Percentiles rank a stretch among this genome's conserved stretches.
These are phyloP conservation scores for Colletotrichum acutatum DNA, from an alignment of 2,329 filamentous ascomycete genomes.

Conservation along the genomic window DNA sequence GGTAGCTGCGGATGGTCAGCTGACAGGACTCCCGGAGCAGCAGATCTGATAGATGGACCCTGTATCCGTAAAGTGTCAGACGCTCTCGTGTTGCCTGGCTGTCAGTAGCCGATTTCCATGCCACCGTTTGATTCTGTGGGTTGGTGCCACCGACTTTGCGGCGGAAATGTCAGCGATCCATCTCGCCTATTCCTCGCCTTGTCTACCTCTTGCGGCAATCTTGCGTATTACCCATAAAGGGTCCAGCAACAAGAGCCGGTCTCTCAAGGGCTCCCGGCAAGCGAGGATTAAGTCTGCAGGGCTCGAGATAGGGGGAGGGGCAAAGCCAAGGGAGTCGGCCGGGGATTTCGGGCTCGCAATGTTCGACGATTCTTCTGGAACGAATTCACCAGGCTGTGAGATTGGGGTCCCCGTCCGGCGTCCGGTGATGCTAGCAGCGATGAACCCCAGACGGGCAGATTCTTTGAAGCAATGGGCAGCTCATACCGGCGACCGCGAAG, in stretches of 20 bases:
- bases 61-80: constrained; percentile 12
- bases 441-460: constrained; percentile 18
- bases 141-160: constrained; percentile 13
- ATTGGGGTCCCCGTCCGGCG: constrained; percentile 8
- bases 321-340: constrained; percentile 14
- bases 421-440: constrained; percentile 21
- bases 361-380: constrained; percentile 35
- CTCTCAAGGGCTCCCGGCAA: constrained; percentile 26
- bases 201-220: constrained; percentile 31
- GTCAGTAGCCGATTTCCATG: constrained; percentile 13
- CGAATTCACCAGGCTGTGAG: constrained; percentile 4
- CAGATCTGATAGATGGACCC: constrained; percentile 3
- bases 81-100: constrained; percentile 8
- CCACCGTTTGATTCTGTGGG: constrained; percentile 7
- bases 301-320: constrained; percentile 35
- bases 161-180: constrained; percentile 17
- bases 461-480: constrained; percentile 22
- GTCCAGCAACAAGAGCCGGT: constrained; percentile 24
- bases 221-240: constrained; percentile 31
- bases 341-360: constrained; percentile 13
- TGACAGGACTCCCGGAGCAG: neutral
- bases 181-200: constrained; percentile 21
- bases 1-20: neutral
- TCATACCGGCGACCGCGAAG: constrained; percentile 15
- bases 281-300: constrained; percentile 28